Evolutionary conservation across 192 early-diverging fungal species (phyloP).

Genomic region (Globomyces pollinis-pini): DNA sequence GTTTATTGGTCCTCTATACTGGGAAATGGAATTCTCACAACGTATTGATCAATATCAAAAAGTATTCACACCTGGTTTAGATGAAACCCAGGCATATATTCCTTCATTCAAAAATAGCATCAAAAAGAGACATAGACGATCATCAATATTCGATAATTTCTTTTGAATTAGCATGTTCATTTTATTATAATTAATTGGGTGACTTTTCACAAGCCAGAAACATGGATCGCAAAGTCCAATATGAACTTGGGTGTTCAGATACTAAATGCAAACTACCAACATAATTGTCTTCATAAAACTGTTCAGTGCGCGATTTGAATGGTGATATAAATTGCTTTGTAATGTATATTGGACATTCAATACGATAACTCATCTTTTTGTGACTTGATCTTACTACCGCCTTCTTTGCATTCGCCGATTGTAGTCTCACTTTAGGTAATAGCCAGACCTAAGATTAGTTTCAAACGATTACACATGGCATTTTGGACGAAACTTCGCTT

Average conservation of each 20-base stretch:
- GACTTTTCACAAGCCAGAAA: conserved; percentile 7
- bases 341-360: background rate
- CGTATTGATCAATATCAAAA: too few relatives aligned
- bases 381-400: background rate
- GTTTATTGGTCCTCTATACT: too few relatives aligned
- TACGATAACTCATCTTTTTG: background rate
- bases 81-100: too few relatives aligned
- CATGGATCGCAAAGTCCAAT: conserved; percentile 5
- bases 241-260: background rate
- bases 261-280: background rate
- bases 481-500: background rate
- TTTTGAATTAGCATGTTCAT: too few relatives aligned
- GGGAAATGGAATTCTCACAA: too few relatives aligned
- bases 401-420: conserved; percentile 4
- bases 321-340: background rate
- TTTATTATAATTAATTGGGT: background rate
- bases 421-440: conserved; percentile 3
- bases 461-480: background rate
- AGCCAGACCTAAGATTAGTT: background rate
- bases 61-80: too few relatives aligned
- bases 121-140: too few relatives aligned
- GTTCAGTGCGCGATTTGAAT: background rate
- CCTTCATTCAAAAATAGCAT: too few relatives aligned
- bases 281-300: background rate
- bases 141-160: too few relatives aligned